Evolutionary conservation across 2,329 filamentous ascomycete genomes (phyloP), one percentile per base, ranked within the genome.

Genomic region (Hypoxylon sp.): DNA sequence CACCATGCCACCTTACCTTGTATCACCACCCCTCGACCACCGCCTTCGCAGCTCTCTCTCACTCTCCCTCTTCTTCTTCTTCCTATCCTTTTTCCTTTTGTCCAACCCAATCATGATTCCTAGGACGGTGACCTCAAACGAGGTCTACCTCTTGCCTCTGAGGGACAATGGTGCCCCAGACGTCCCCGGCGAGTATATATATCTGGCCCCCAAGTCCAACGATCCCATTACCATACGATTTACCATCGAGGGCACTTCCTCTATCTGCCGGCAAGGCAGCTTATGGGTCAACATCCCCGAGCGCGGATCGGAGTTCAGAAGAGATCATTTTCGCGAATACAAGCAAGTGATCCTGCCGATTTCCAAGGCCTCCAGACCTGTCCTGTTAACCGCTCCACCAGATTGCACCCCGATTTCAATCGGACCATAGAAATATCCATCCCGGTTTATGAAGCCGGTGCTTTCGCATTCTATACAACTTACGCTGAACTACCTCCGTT

Each of bases 241-340:
- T 79, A 88, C 93, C 71, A 95, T 97, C 72, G 92, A 97, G 79
- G 94, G 96, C 67, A 95, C 93, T 61, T 97, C 95, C 77, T 97
- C 95, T 67, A 96, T 99, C 83, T 97, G 94, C 79, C 89, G 93
- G 71, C 85, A 97, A 80, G 96, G 96, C 64, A 97, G 92, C 76
- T 85, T 99, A 68, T 99, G 96, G 95, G 91, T 97, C 75, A 99
- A 99, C 78, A 92, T 98, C 65, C 96, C 96, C 6, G 87, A 90
- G 65, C 84, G 89, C 73, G 93, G 90, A 63, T 82, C 88, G 51
- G 81, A 88, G 44, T 99, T 98, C 76, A 86, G 88, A 69, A 90
- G 96, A 72, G 85, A 91, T 74, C 85, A 86, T 32, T 99, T 97
- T 78, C 88, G 89, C 73, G 91, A 97, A 80, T 96, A 91, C 86